Base-by-base conservation (phyloP, 768 basidiomycete species). In the Tephrocybe sp. region DNA sequence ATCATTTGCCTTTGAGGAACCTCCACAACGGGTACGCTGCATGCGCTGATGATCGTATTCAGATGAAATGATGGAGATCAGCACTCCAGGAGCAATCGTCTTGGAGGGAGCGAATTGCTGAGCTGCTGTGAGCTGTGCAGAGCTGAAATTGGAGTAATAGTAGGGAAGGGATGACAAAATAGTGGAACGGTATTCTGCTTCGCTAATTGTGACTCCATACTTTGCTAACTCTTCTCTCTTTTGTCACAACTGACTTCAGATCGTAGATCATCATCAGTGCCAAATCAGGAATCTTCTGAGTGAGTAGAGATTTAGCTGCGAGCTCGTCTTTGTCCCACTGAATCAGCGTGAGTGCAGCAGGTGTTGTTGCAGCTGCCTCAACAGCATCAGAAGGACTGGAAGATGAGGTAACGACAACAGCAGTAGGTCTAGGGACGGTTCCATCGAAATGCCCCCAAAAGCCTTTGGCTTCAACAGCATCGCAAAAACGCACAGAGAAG, bases 301-400 rank as follows among this genome's bases (percentile, higher is more conserved):
- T 63, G 9, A 72, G 64, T 4, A 70, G 46, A n/a, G 61, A 60
- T 39, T 52, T 57, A 5, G 67, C 64, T 1, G 68, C 50, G 51
- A 56, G 59, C 63, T 75, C 60, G 59, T 71, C 53, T 62, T 68
- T 62, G 53, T 71, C 53, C 73, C 73, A 69, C 14, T 50, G 35
- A n/a, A 22, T 33, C 19, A 61, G 31, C 2, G 44, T 58, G 2
- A 57, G 47, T 4, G 47, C 40, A 14, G 46, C 39, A 17, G 9
- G 43, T 1, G 35, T 6, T 8, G 33, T 39, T 19, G 17, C n/a
- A n/a, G n/a, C 46, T 13, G 6, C 22, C 32, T 14, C 12, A 23
- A 10, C 17, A 20, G 42, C 22, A n/a, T n/a, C n/a, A n/a, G n/a
- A n/a, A n/a, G n/a, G n/a, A n/a, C n/a, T n/a, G n/a, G n/a, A n/a